Evolutionary conservation across 225 moss, liverwort and hornwort species (phyloP).

Genomic region (Pseudisothecium myosuroides): DNA sequence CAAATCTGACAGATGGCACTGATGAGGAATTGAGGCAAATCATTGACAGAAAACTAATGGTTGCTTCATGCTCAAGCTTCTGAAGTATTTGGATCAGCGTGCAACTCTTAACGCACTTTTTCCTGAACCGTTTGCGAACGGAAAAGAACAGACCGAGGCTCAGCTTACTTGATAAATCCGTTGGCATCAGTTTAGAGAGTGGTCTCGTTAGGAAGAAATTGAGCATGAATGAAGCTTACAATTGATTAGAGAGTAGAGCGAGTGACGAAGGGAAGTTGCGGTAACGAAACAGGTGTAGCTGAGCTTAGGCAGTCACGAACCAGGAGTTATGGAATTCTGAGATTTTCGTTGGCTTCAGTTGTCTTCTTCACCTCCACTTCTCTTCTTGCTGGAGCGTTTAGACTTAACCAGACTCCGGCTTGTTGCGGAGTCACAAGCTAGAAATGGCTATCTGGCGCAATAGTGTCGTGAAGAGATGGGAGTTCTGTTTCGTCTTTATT

Average conservation of each 20-base stretch:
- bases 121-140: not conserved
- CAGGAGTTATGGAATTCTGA: not conserved
- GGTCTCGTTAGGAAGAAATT: not conserved
- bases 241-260: not conserved
- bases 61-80: constrained; percentile 19
- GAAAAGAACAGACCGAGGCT: not conserved
- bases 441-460: not conserved
- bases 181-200: not conserved
- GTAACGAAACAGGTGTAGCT: not conserved
- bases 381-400: not conserved
- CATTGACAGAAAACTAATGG: not conserved
- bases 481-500: not conserved
- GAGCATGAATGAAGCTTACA: not conserved
- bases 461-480: not conserved
- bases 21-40: not conserved
- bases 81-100: not conserved
- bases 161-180: not conserved
- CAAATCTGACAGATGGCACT: not conserved
- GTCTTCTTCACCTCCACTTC: not conserved
- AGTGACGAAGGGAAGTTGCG: not conserved
- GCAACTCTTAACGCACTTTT: not conserved
- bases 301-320: not conserved
- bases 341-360: not conserved
- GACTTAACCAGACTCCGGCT: not conserved
- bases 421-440: not conserved